phyloP scores from a whole-genome alignment of 2,329 filamentous ascomycete genomes.

The Exutisphaerella laricina region DNA sequence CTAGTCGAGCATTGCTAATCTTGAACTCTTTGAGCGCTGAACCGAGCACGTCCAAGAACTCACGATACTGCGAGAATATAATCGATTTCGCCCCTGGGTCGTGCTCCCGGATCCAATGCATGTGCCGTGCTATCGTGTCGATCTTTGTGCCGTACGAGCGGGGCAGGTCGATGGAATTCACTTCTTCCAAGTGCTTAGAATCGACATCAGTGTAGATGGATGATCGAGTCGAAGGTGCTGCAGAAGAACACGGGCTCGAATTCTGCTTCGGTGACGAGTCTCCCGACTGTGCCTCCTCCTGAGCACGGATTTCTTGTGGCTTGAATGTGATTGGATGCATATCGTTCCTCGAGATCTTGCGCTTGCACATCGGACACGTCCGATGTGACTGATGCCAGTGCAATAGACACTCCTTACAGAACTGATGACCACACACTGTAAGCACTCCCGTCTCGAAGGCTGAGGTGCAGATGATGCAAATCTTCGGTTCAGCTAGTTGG shows the following conservation, averaged over 20 bases:
- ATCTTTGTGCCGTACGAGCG: conserved; percentile 81
- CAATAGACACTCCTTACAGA: conserved; percentile 80
- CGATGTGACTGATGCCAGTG: conserved; percentile 69
- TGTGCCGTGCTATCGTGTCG: conserved; percentile 65
- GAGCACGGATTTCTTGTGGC: conserved; percentile 64
- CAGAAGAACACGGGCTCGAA: conserved; percentile 9
- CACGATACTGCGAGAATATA: conserved; percentile 86
- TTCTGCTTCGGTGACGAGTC: conserved; percentile 9
- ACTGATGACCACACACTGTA: conserved; percentile 86
- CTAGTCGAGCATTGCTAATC: conserved; percentile 69
- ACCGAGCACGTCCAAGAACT: conserved; percentile 70
- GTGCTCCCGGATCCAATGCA: conserved; percentile 76
- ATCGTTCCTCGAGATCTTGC: conserved; percentile 56
- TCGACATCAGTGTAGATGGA: conserved; percentile 75
- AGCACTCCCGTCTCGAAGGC: conserved; percentile 71
- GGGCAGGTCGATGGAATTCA: conserved; percentile 70
- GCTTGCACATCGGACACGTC: conserved; percentile 83
- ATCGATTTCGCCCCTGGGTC: conserved; percentile 87
- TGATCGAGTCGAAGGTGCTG: conserved; percentile 17
- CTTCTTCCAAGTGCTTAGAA: conserved; percentile 64
- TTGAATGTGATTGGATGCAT: conserved; percentile 83
- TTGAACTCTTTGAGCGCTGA: conserved; percentile 64
- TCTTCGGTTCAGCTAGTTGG: conserved; percentile 49
- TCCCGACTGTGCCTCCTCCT: conserved; percentile 45
- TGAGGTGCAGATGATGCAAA: conserved; percentile 82